Percentiles rank a stretch among this genome's conserved stretches.
These are phyloP conservation scores for Pichia norvegensis DNA, from an alignment of 1,139 yeast genomes.

Conservation along the genomic window DNA sequence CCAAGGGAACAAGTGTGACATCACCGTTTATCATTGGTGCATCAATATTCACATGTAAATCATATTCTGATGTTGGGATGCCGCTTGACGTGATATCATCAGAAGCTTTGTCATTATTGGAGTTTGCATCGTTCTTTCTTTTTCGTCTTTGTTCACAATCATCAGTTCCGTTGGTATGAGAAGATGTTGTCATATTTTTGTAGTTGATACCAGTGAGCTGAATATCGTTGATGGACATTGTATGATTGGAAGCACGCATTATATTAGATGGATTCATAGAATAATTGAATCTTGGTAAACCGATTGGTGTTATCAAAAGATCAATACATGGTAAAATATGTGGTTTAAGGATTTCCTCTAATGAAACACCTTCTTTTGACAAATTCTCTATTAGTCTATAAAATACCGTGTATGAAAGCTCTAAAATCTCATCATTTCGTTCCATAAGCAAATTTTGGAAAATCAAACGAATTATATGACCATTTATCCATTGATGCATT, in stretches of 20 bases:
- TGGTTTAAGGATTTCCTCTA: slow-evolving; percentile 42
- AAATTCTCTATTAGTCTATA: slow-evolving; percentile 46
- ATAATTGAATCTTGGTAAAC: slow-evolving; percentile 83
- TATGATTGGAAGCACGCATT: slow-evolving; percentile 72
- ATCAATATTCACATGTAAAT: slow-evolving; percentile 73
- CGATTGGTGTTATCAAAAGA: slow-evolving; percentile 86
- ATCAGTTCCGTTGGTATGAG: slow-evolving; percentile 6
- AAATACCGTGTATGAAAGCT: slow-evolving; percentile 60
- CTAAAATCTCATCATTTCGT: slow-evolving; percentile 68
- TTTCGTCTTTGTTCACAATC: slow-evolving; percentile 12
- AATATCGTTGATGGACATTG: slow-evolving; percentile 31
- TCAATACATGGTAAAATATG: slow-evolving; percentile 60
- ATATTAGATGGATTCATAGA: slow-evolving; percentile 70
- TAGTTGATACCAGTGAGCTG: slow-evolving; percentile 25
- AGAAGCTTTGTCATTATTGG: neutral
- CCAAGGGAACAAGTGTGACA: slow-evolving; percentile 73
- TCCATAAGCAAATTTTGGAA: slow-evolving; percentile 87
- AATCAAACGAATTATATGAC: slow-evolving; percentile 61
- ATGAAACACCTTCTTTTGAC: slow-evolving; percentile 25
- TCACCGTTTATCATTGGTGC: slow-evolving; percentile 91
- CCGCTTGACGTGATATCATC: slow-evolving; percentile 16
- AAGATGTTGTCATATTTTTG: slow-evolving; percentile 14
- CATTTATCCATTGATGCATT: slow-evolving; percentile 72
- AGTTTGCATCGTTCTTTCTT: slow-evolving; percentile 14
- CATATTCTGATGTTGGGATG: slow-evolving; percentile 51